These are phyloP conservation scores for Chrysanthemum lavandulifolium DNA, from an alignment of 129 eudicot genomes.

Conservation along the genomic window DNA sequence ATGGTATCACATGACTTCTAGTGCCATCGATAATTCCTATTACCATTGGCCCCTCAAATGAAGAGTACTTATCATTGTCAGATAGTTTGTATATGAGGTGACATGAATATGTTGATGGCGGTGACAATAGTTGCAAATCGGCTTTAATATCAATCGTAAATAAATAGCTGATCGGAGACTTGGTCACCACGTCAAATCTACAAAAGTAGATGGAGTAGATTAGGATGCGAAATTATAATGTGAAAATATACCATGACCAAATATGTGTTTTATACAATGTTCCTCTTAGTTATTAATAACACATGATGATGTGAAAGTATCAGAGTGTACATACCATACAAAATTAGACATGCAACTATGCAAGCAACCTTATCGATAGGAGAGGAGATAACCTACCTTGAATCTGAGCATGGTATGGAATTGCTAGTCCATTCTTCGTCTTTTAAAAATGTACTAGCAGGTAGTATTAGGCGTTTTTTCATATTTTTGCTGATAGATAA, in stretches of 20 bases:
- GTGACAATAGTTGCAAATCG: too few species aligned
- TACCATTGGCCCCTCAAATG: slow-evolving; percentile 19
- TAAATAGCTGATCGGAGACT: neutral
- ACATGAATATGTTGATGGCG: slow-evolving; percentile 11
- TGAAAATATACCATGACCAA: too few species aligned
- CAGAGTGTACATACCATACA: too few species aligned
- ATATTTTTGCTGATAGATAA: neutral
- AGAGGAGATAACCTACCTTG: neutral
- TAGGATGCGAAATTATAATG: too few species aligned
- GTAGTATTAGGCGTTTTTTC: slow-evolving; percentile 8
- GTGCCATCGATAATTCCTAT: slow-evolving; percentile 7
- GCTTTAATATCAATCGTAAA: neutral
- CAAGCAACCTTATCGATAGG: neutral
- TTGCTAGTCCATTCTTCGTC: neutral
- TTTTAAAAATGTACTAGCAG: slow-evolving; percentile 1
- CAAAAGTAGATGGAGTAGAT: neutral
- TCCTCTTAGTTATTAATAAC: too few species aligned
- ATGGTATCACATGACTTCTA: neutral
- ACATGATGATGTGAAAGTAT: too few species aligned
- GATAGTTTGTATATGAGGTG: slow-evolving; percentile 19
- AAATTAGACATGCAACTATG: too few species aligned
- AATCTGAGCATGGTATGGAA: neutral
- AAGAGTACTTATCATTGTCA: neutral
- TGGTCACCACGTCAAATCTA: slow-evolving; percentile 16
- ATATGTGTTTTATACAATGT: too few species aligned